Conservation (phyloP, 371 early-diverging fungal genomes). For the Actinomortierella ambigua region DNA sequence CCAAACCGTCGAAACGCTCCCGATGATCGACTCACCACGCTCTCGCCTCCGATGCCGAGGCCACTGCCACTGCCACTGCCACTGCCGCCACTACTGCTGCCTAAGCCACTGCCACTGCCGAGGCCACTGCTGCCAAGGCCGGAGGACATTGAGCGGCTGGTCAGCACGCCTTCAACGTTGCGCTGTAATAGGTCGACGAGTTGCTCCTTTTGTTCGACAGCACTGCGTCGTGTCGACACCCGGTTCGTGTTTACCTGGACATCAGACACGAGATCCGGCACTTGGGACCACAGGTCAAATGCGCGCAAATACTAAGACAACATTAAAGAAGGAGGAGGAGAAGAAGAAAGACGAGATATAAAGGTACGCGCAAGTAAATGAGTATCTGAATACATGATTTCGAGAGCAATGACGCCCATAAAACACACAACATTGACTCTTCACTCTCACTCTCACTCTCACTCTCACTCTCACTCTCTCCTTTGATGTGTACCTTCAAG, state of each 20-base stretch:
- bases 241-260: conserved; percentile 36
- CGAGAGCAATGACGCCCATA: too few species aligned
- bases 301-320: conserved; percentile 50
- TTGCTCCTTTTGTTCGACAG: conserved; percentile 45
- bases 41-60: conserved; percentile 9
- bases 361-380: too few species aligned
- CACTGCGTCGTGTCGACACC: conserved; percentile 49
- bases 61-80: background rate
- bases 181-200: conserved; percentile 52
- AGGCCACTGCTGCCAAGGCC: conserved; percentile 5
- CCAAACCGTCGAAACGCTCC: conserved; percentile 1
- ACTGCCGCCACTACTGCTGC: background rate
- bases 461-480: background rate
- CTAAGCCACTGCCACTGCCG: background rate
- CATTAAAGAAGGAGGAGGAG: background rate
- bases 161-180: conserved; percentile 40
- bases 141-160: conserved; percentile 9
- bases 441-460: conserved; percentile 2
- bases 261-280: conserved; percentile 43
- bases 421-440: too few species aligned
- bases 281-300: conserved; percentile 56
- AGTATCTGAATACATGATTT: too few species aligned
- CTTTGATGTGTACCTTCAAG: conserved; percentile 49
- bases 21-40: background rate
- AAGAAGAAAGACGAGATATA: background rate